phyloP scores from a whole-genome alignment of 257 asterid species.

The Scutellaria baicalensis region DNA sequence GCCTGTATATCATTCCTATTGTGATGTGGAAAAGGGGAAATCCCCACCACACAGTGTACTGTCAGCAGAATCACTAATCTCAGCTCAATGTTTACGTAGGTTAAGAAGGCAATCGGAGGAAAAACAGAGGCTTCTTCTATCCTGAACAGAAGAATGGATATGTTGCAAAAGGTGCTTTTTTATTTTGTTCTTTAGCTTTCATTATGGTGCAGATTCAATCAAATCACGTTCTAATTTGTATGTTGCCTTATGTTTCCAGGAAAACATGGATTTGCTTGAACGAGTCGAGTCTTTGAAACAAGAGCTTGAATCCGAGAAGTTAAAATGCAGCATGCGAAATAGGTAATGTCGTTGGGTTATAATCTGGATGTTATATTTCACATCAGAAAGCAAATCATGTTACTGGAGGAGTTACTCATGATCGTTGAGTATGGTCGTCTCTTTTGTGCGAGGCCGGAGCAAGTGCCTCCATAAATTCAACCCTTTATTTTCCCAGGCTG shows the following conservation, averaged over 20 bases:
- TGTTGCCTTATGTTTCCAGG: conserved; percentile 38
- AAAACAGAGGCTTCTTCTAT: conserved; percentile 15
- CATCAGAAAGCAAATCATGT: neutral
- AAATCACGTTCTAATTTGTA: neutral
- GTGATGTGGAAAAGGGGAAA: neutral
- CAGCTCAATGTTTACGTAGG: conserved; percentile 22
- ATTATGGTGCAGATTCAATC: neutral
- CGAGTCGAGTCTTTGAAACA: conserved; percentile 70
- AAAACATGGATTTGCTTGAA: conserved; percentile 75
- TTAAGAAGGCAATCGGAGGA: conserved; percentile 33
- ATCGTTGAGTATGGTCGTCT: no score
- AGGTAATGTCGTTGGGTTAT: conserved; percentile 9
- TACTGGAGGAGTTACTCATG: neutral
- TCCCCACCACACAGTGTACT: neutral
- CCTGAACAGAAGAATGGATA: conserved; percentile 39
- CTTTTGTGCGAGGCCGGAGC: no score
- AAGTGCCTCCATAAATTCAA: no score
- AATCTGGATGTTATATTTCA: neutral
- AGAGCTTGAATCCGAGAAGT: conserved; percentile 74
- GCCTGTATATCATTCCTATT: neutral
- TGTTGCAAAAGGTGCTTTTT: conserved; percentile 64
- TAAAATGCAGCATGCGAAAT: conserved; percentile 48
- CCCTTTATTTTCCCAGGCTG: no score
- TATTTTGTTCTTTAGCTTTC: neutral
- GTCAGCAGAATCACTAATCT: conserved; percentile 1